Base-by-base conservation (phyloP, 139 green algal genomes). In the Diplosphaera chodatii region DNA sequence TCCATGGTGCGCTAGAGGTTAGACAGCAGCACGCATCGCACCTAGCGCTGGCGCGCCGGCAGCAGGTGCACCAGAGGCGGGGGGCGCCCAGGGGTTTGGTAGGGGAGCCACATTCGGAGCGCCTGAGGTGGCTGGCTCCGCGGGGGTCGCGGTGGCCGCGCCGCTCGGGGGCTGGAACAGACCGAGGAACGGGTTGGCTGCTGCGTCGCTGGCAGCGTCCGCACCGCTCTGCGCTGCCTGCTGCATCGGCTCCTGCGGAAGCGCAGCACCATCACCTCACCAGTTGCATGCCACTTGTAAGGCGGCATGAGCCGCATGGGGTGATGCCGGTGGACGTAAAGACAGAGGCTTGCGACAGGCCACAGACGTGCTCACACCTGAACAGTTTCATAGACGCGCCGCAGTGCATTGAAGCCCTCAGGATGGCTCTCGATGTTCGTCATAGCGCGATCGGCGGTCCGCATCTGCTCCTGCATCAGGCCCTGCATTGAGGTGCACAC, bases 401-500 rank as follows among this genome's bases (percentile, higher is more conserved):
- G 78, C 70, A 99, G 87, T 27, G 86, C 84, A 78, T 98, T 97
- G 84, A 98, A 99, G 67, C 95, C 95, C 56, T 92, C 95, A 0
- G 95, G 95, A 70, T 96, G 86, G 1, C 76, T 83, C 80, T 99
- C 96, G 20, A 99, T 91, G 87, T 99, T 98, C 67, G 68, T 84
- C 71, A 99, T 81, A 3, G 93, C 87, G 4, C 96, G 80, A 80
- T 96, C 91, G 40, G 83, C 79, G 68, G 85, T 90, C 40, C 93
- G 87, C 87, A 97, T 98, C 67, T 96, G 88, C 82, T 98, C 94
- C 25, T 85, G 87, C 91, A 96, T 94, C 28, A 99, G 81, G 22
- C 75, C 80, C 84, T 90, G 85, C 64, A 70, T n/a, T n/a, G n/a
- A n/a, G n/a, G n/a, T n/a, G n/a, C n/a, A n/a, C n/a, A n/a, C n/a